Base-by-base conservation (phyloP, 164 flowering plant genomes). In the Stephania yunnanensis region DNA sequence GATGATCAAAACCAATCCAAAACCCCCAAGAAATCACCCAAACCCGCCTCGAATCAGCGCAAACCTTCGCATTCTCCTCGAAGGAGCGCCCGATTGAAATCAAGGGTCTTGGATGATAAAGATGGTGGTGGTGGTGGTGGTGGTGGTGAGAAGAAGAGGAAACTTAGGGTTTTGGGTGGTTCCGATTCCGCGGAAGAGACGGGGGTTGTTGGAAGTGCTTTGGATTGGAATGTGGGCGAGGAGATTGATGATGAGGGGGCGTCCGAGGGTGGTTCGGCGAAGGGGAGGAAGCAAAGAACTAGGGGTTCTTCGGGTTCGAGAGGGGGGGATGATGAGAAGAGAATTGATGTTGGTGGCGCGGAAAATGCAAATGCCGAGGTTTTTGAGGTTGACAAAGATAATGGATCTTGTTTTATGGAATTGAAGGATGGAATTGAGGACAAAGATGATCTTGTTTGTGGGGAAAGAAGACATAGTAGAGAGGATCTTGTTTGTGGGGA, bases 381-480 rank as follows among this genome's bases (percentile, higher is more conserved):
- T 25, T 9, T 48, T 48, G 53, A 48, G 15, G 17, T 4, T 11
- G 64, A 17, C 19, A 20, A 55, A 55, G 64, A 58, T 17, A 58
- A n/a, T 53, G 68, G 30, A 20, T 30, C 30, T n/a, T 10, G 58
- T 3, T 36, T 52, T n/a, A 10, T 5, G 4, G 63, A 70, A 52
- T 68, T 42, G 7, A 45, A 73, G 44, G 69, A 30, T 15, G 68
- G 36, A 61, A 71, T 71, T 36, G 69, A 55, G 6, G n/a, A 58
- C 52, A 36, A 22, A 15, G 29, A 31, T 22, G 71, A 42, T 20
- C 50, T 17, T 70, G 69, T 48, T 42, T 31, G 13, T 42, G 50
- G 69, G 13, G 22, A 53, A 66, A 68, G 72, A 74, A 80, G 78
- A 61, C 77, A 78, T 66, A 75, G 80, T 46, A 78, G 76, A 64